phyloP scores from a whole-genome alignment of 352 stramenopile genomes.

The Globisporangium irregulare region DNA sequence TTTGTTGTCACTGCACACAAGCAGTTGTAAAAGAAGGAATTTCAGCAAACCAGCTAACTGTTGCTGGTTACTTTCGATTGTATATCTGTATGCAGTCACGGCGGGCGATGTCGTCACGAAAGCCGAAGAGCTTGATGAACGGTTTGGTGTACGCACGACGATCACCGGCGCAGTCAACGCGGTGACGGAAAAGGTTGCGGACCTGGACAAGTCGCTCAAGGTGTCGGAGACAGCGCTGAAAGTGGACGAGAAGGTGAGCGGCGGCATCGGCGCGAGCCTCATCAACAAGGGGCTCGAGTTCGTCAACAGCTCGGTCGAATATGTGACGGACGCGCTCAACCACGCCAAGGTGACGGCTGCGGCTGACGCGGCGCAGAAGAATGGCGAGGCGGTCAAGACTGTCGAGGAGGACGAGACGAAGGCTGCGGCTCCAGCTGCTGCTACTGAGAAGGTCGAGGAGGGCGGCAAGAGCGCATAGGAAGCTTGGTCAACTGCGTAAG shows the following conservation, averaged over 20 bases:
- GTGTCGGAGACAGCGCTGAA: conserved; percentile 64
- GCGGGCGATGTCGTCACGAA: conserved; percentile 52
- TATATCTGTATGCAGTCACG: conserved; percentile 22
- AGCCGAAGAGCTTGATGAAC: conserved; percentile 57
- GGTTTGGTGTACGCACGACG: conserved; percentile 49
- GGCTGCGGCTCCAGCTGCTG: neutral
- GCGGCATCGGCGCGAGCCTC: conserved; percentile 57
- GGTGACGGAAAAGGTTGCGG: conserved; percentile 52
- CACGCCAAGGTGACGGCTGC: conserved; percentile 58
- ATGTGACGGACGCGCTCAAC: conserved; percentile 59
- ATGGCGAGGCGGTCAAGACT: neutral
- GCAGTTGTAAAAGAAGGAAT: neutral
- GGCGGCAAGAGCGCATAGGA: neutral
- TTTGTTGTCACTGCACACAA: too few species aligned
- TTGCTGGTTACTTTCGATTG: neutral
- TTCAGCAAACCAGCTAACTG: neutral
- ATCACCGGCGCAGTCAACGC: conserved; percentile 45
- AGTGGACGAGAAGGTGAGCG: conserved; percentile 73
- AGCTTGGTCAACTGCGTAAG: neutral
- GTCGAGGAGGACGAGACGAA: neutral
- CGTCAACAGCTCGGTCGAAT: conserved; percentile 68
- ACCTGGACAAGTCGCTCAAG: conserved; percentile 52
- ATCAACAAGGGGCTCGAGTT: conserved; percentile 45
- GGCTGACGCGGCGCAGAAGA: neutral
- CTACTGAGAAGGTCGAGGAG: neutral